These are phyloP conservation scores for Loxodes magnus DNA, from an alignment of 73 alveolate genomes.

Conservation along the genomic window DNA sequence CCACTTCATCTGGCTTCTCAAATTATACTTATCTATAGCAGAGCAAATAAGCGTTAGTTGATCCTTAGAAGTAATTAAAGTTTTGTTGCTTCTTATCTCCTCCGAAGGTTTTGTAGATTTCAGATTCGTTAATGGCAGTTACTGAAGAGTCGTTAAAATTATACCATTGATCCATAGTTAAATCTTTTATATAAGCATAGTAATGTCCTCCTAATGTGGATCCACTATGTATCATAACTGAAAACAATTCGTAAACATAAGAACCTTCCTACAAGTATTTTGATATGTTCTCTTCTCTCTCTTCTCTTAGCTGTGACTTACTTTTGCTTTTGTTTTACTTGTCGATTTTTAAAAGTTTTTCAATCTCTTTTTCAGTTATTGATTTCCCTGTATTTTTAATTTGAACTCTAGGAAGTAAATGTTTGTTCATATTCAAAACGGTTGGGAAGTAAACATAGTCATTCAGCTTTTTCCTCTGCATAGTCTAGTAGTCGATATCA, in stretches of 20 bases:
- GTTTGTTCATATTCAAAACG: slow-evolving; percentile 45
- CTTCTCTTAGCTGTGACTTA: neutral
- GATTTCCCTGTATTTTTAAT: too few species aligned
- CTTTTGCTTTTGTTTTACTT: neutral
- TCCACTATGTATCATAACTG: slow-evolving; percentile 82
- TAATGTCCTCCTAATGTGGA: slow-evolving; percentile 92
- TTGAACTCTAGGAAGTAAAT: too few species aligned
- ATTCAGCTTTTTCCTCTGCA: slow-evolving; percentile 55
- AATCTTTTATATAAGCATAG: slow-evolving; percentile 75
- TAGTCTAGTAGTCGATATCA: slow-evolving; percentile 62
- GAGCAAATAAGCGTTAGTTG: too few species aligned
- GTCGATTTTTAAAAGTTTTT: neutral
- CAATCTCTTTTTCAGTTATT: neutral
- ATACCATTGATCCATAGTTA: slow-evolving; percentile 71
- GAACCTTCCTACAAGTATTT: slow-evolving; percentile 52
- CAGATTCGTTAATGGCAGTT: slow-evolving; percentile 38
- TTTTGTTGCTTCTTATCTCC: too few species aligned
- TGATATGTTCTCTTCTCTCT: neutral
- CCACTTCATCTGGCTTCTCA: neutral
- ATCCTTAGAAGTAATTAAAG: too few species aligned
- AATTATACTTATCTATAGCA: neutral
- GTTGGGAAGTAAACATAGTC: slow-evolving; percentile 61
- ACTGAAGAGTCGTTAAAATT: slow-evolving; percentile 78
- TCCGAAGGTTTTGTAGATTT: slow-evolving; percentile 59
- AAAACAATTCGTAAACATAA: slow-evolving; percentile 73